These are phyloP conservation scores for Nicotiana noctiflora DNA, from an alignment of 257 asterid species.

Conservation along the genomic window DNA sequence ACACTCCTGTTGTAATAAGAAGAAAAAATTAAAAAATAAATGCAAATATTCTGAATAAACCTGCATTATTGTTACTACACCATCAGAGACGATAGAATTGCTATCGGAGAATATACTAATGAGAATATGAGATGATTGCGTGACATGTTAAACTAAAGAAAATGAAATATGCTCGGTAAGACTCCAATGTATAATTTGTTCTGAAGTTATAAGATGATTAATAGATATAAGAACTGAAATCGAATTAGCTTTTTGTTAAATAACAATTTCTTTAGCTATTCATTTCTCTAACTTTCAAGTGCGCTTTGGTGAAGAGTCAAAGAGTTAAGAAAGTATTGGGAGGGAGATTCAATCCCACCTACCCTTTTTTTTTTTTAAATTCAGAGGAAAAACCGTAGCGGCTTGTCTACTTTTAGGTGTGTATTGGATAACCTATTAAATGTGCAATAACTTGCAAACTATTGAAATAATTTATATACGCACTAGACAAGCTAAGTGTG, in stretches of 20 bases:
- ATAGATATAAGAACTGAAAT: too few species aligned
- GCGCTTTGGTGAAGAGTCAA: background rate
- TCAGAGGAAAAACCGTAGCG: too few species aligned
- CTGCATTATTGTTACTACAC: background rate
- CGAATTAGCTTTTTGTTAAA: too few species aligned
- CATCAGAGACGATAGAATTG: background rate
- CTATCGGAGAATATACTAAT: background rate
- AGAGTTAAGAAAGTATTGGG: background rate
- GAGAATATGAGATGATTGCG: background rate
- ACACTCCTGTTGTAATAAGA: too few species aligned
- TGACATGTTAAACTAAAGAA: background rate
- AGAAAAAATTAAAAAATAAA: background rate
- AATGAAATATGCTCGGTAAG: background rate
- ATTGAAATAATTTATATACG: too few species aligned
- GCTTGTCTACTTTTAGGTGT: too few species aligned
- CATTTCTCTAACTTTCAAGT: background rate
- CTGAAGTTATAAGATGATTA: too few species aligned
- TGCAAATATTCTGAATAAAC: background rate
- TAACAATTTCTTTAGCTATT: background rate
- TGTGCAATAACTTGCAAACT: too few species aligned
- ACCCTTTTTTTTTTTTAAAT: too few species aligned
- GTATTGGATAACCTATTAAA: too few species aligned
- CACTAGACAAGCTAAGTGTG: too few species aligned
- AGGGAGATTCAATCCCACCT: too few species aligned
- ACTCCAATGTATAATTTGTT: background rate